phyloP scores from a whole-genome alignment of 2,329 filamentous ascomycete species.

The Trichophyton equinum region DNA sequence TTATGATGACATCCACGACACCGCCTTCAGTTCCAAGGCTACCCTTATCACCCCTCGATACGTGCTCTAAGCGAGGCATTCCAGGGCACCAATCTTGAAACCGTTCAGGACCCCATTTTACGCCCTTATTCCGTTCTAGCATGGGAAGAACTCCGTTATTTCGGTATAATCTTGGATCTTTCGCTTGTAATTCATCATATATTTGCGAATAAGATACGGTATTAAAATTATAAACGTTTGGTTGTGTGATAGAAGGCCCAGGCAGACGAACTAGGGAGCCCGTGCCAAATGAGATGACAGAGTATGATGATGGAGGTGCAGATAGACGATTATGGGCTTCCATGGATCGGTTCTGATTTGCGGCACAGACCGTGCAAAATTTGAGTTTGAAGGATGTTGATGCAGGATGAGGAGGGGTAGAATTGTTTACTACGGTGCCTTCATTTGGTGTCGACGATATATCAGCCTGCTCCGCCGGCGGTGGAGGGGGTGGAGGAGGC shows the following conservation, averaged over 20 bases:
- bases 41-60: constrained; percentile 57
- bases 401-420: constrained; percentile 24
- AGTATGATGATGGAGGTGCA: constrained; percentile 67
- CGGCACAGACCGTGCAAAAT: constrained; percentile 58
- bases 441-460: constrained; percentile 14
- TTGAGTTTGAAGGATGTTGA: constrained; percentile 61
- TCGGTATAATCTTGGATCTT: constrained; percentile 76
- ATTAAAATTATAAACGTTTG: constrained; percentile 98
- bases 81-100: constrained; percentile 97
- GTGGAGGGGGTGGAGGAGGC: constrained; percentile 38
- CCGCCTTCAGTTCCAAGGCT: constrained; percentile 73
- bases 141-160: constrained; percentile 92
- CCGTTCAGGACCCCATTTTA: constrained; percentile 91
- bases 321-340: constrained; percentile 93
- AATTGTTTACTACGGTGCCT: constrained; percentile 12
- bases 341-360: constrained; percentile 99
- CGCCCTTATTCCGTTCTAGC: constrained; percentile 77
- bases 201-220: constrained; percentile 90
- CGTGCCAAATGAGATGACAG: constrained; percentile 96
- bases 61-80: constrained; percentile 64
- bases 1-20: constrained; percentile 86
- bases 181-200: constrained; percentile 76
- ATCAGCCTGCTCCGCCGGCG: constrained; percentile 25
- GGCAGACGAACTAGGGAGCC: constrained; percentile 88
- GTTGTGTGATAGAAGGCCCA: constrained; percentile 78